phyloP scores from a whole-genome alignment of 257 asterid genomes.

The Solanum chilense region DNA sequence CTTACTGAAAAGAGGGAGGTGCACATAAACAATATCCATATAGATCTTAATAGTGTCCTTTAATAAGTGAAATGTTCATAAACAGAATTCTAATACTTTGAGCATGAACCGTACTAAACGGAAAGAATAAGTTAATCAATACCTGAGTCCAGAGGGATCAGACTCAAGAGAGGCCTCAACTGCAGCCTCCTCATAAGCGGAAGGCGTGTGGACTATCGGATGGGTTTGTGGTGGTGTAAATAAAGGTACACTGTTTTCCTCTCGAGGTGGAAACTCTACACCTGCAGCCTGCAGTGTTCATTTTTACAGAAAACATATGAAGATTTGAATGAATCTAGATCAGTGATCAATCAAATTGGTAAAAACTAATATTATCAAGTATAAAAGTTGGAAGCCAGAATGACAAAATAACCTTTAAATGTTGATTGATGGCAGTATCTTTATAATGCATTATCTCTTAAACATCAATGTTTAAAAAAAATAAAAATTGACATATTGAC shows the following conservation, averaged over 20 bases:
- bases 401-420: not conserved
- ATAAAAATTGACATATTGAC: not conserved
- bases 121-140: not conserved
- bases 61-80: not conserved
- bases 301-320: not conserved
- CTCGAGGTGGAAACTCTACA: constrained; percentile 90
- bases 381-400: not conserved
- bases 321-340: not conserved
- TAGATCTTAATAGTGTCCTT: not conserved
- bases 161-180: constrained; percentile 87
- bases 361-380: not conserved
- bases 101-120: not conserved
- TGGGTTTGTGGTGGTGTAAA: constrained; percentile 95
- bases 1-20: not conserved
- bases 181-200: constrained; percentile 82
- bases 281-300: constrained; percentile 58
- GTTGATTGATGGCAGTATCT: not conserved
- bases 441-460: not conserved
- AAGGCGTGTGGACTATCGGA: constrained; percentile 44
- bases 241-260: constrained; percentile 70
- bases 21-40: not conserved
- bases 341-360: not conserved
- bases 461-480: not conserved
- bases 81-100: not conserved
- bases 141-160: constrained; percentile 95